These are phyloP conservation scores for Ceratocystis eucalypticola DNA, from an alignment of 2,329 filamentous ascomycete genomes.

Conservation along the genomic window DNA sequence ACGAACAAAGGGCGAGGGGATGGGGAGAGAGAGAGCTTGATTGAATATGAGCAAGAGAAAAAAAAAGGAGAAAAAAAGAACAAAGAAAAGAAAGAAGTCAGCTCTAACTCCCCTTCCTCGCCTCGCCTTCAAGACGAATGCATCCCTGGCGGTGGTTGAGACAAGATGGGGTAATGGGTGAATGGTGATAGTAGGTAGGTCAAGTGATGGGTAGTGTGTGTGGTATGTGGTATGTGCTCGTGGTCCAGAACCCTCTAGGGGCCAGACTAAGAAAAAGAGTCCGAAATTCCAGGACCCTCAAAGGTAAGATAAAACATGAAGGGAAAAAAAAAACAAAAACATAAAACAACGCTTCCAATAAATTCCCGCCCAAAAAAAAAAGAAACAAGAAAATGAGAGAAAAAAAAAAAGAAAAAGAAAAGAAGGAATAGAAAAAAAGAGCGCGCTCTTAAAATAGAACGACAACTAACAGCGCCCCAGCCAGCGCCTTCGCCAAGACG, in stretches of 20 bases:
- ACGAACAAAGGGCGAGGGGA: background rate
- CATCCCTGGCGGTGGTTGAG: background rate
- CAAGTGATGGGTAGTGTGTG: too few relatives aligned
- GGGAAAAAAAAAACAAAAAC: background rate
- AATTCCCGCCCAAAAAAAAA: background rate
- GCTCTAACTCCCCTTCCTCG: background rate
- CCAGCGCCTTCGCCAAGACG: background rate
- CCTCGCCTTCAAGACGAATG: background rate
- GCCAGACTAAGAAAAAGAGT: background rate
- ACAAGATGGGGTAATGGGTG: background rate
- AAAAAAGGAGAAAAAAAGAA: background rate
- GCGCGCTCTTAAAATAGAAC: background rate
- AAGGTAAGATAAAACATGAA: background rate
- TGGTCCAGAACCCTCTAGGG: background rate
- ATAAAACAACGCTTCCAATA: slow-evolving; percentile 3
- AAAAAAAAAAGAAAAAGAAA: background rate
- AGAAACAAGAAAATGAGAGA: background rate
- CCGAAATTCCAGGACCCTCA: background rate
- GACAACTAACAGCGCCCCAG: background rate
- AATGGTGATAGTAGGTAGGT: too few relatives aligned
- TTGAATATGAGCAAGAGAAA: background rate
- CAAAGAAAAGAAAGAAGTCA: background rate
- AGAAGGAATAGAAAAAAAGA: background rate
- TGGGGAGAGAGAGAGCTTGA: too few relatives aligned
- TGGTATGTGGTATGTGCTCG: background rate